These are phyloP conservation scores for Pichia cabralensis DNA, from an alignment of 805 yeast species.

Conservation along the genomic window DNA sequence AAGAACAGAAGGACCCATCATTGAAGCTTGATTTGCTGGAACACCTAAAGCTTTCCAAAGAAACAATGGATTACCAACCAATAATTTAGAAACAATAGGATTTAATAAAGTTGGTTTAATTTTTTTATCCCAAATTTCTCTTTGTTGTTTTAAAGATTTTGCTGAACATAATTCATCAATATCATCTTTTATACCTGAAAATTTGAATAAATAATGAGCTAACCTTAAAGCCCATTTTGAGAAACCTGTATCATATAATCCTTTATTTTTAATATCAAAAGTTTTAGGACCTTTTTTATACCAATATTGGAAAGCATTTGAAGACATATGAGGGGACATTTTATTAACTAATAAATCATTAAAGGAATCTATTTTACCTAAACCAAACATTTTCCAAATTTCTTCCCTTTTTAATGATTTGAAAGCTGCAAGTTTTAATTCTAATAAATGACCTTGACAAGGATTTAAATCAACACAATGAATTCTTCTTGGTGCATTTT, in stretches of 20 bases:
- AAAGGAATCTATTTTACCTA: conserved; percentile 52
- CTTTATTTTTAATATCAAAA: conserved; percentile 44
- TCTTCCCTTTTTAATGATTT: conserved; percentile 46
- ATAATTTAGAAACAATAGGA: conserved; percentile 53
- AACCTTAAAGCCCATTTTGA: conserved; percentile 79
- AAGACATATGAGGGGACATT: conserved; percentile 62
- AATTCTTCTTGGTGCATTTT: conserved; percentile 63
- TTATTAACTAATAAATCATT: conserved; percentile 40
- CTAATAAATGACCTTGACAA: conserved; percentile 69
- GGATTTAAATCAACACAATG: conserved; percentile 86
- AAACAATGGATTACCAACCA: conserved; percentile 77
- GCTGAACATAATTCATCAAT: conserved; percentile 49
- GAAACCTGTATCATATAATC: conserved; percentile 73
- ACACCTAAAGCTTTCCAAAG: conserved; percentile 89
- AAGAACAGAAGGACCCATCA: conserved; percentile 67
- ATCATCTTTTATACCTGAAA: conserved; percentile 41
- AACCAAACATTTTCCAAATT: conserved; percentile 69
- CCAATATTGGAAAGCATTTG: conserved; percentile 80
- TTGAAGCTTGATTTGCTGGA: conserved; percentile 71
- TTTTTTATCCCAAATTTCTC: conserved; percentile 47
- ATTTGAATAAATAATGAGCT: conserved; percentile 48
- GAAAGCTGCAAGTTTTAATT: conserved; percentile 66
- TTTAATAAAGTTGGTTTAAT: conserved; percentile 65
- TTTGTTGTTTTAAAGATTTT: conserved; percentile 52
- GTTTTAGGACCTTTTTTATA: conserved; percentile 49